Conservation (phyloP, 495 filamentous ascomycete species). For the Penicillium nucicola region DNA sequence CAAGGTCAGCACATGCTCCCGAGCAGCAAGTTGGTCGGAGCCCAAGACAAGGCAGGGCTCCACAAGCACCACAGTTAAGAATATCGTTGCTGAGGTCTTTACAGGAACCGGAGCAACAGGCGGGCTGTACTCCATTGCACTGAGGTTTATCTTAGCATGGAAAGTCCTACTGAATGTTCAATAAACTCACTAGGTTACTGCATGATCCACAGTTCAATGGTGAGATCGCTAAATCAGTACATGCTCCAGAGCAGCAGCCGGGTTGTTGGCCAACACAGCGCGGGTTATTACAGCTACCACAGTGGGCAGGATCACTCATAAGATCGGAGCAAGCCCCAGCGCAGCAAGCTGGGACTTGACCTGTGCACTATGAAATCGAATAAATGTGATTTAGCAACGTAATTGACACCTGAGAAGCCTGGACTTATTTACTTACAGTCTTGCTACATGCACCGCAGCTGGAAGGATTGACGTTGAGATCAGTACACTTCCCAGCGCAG, state of each 20-base stretch:
- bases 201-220: conserved; percentile 15
- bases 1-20: conserved; percentile 7
- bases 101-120: conserved; percentile 10
- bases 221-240: conserved; percentile 11
- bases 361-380: neutral
- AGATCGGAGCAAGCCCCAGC: conserved; percentile 12
- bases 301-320: neutral
- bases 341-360: conserved; percentile 7
- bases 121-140: neutral
- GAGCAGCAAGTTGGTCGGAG: conserved; percentile 6
- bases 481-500: conserved; percentile 11
- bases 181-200: conserved; percentile 2
- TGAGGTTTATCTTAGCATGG: too few species aligned
- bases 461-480: conserved; percentile 4
- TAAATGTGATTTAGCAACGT: neutral
- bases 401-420: neutral
- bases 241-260: conserved; percentile 13
- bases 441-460: conserved; percentile 10
- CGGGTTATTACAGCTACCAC: conserved; percentile 5
- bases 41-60: conserved; percentile 6
- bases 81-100: conserved; percentile 4
- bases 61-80: conserved; percentile 10
- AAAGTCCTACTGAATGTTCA: neutral
- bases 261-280: conserved; percentile 11
- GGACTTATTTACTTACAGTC: conserved; percentile 1